A percentile compares a stretch with the other conserved stretches of the same genome.
These are phyloP conservation scores for Stenogyne calaminthoides DNA, from an alignment of 305 asterid genomes.

Conservation along the genomic window DNA sequence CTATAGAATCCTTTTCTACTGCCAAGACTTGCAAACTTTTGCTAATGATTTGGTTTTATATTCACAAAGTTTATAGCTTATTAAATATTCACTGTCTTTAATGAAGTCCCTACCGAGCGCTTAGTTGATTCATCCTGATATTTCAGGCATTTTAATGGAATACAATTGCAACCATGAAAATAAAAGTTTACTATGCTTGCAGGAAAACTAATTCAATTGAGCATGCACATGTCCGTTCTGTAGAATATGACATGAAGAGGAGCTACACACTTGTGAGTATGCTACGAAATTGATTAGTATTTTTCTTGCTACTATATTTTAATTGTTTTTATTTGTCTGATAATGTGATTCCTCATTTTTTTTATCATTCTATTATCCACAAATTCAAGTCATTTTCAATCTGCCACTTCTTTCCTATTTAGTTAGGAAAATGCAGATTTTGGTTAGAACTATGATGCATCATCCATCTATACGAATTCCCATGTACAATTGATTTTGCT, in stretches of 20 bases:
- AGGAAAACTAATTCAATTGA: conserved; percentile 83
- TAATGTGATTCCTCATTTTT: background rate
- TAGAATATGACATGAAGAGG: conserved; percentile 85
- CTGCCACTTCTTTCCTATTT: background rate
- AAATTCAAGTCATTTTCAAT: conserved; percentile 3
- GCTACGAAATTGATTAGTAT: conserved; percentile 30
- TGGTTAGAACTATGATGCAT: background rate
- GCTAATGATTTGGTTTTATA: background rate
- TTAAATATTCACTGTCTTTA: background rate
- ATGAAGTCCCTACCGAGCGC: background rate
- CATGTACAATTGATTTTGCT: background rate
- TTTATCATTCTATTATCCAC: background rate
- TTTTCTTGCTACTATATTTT: conserved; percentile 21
- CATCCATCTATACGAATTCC: background rate
- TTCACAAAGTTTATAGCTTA: background rate
- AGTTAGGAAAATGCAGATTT: background rate
- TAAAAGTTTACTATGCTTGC: conserved; percentile 37
- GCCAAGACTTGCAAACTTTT: conserved; percentile 16
- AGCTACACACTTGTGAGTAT: conserved; percentile 83
- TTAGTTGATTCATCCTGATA: conserved; percentile 18
- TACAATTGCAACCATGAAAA: conserved; percentile 19
- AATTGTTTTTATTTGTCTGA: background rate
- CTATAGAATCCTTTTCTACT: conserved; percentile 22
- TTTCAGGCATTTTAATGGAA: conserved; percentile 13
- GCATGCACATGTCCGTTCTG: conserved; percentile 77